phyloP scores from a whole-genome alignment of 1,139 yeast species.

The Lodderomyces pseudojiufengensis region DNA sequence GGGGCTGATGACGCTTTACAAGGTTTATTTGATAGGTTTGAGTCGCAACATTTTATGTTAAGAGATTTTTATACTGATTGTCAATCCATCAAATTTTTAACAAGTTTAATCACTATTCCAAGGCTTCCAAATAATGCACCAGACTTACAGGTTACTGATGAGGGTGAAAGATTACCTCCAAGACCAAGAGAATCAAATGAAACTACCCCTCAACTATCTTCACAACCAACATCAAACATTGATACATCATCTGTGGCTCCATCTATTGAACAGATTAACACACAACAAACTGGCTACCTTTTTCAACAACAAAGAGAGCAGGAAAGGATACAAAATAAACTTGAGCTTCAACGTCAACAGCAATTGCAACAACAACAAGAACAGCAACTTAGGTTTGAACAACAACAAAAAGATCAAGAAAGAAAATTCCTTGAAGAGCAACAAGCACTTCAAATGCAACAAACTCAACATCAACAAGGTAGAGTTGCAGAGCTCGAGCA shows the following conservation, averaged over 20 bases:
- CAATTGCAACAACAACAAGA: slow-evolving; percentile 49
- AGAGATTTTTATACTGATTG: slow-evolving; percentile 90
- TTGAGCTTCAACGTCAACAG: slow-evolving; percentile 43
- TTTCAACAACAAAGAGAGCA: slow-evolving; percentile 60
- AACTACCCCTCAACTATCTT: slow-evolving; percentile 23
- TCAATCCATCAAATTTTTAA: slow-evolving; percentile 76
- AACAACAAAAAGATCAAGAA: slow-evolving; percentile 69
- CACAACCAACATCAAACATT: slow-evolving; percentile 33
- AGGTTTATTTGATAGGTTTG: slow-evolving; percentile 70
- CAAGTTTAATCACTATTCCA: slow-evolving; percentile 84
- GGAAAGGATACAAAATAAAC: slow-evolving; percentile 62
- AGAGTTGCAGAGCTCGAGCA: slow-evolving; percentile 79
- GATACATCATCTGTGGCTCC: slow-evolving; percentile 25
- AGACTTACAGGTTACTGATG: slow-evolving; percentile 55
- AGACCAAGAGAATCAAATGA: slow-evolving; percentile 37
- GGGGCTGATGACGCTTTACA: slow-evolving; percentile 75
- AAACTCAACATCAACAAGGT: slow-evolving; percentile 78
- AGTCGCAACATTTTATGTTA: slow-evolving; percentile 74
- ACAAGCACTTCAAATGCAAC: slow-evolving; percentile 63
- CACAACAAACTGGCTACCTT: slow-evolving; percentile 49
- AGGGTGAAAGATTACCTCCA: slow-evolving; percentile 26
- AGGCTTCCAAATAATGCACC: slow-evolving; percentile 67
- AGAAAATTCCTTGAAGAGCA: slow-evolving; percentile 46
- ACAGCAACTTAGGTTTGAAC: slow-evolving; percentile 63
- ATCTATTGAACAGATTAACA: slow-evolving; percentile 41